Percentiles rank a stretch among this genome's conserved stretches.
Conservation (phyloP, 192 early-diverging fungal genomes). For the Chytriomyces confervae region DNA sequence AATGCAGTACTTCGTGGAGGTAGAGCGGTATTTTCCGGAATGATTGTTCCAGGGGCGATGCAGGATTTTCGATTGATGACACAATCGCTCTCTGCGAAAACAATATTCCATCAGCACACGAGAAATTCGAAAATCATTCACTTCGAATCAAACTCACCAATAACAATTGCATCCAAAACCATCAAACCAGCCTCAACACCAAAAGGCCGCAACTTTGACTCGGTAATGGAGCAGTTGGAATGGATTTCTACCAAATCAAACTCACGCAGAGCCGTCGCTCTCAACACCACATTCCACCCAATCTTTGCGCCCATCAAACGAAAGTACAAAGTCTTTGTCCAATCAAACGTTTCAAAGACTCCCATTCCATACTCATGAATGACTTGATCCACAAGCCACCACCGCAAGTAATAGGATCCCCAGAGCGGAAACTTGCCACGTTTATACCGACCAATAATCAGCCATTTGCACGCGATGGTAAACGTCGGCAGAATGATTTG, state of each 20-base stretch:
- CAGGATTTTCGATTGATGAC: conserved; percentile 39
- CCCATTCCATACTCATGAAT: conserved; percentile 33
- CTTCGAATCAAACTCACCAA: conserved; percentile 30
- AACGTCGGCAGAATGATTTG: conserved; percentile 41
- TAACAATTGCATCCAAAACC: conserved; percentile 44
- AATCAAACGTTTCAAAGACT: conserved; percentile 37
- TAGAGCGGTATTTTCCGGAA: conserved; percentile 46
- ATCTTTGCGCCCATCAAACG: conserved; percentile 46
- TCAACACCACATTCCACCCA: conserved; percentile 39
- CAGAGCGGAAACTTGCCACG: conserved; percentile 48
- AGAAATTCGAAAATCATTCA: neutral
- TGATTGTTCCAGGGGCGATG: conserved; percentile 44
- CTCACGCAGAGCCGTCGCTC: conserved; percentile 45
- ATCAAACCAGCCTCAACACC: conserved; percentile 44
- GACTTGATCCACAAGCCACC: conserved; percentile 54
- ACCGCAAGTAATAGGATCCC: conserved; percentile 52
- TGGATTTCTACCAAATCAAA: conserved; percentile 56
- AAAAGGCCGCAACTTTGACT: conserved; percentile 42
- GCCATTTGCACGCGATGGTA: conserved; percentile 48
- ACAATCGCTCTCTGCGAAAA: conserved; percentile 28
- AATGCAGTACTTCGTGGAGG: conserved; percentile 46
- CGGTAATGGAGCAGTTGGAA: conserved; percentile 42
- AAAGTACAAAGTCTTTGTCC: conserved; percentile 32
- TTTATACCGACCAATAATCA: conserved; percentile 52
- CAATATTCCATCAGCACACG: neutral